Conservation (phyloP, 1,139 yeast genomes). For the Petasospora fabianii region DNA sequence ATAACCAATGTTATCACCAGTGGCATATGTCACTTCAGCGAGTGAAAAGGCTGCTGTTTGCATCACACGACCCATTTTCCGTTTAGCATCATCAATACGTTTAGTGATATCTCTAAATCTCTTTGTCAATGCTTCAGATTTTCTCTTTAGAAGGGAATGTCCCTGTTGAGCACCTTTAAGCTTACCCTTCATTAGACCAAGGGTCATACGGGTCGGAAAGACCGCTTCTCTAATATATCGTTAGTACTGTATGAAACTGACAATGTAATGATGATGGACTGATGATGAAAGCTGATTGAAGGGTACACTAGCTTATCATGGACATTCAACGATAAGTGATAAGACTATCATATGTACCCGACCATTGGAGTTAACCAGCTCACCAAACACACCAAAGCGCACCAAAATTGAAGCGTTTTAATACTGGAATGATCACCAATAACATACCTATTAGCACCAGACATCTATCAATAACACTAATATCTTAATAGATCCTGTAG, state of each 20-base stretch:
- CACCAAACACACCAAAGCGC: neutral
- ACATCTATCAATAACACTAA: no score
- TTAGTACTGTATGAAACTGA: slow-evolving; percentile 1
- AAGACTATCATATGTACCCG: no score
- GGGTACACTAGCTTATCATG: neutral
- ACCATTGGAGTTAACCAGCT: no score
- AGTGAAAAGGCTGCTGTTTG: slow-evolving; percentile 96
- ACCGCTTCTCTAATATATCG: slow-evolving; percentile 62
- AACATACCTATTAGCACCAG: slow-evolving; percentile 35
- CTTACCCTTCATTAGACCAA: slow-evolving; percentile 91
- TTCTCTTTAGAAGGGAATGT: slow-evolving; percentile 86
- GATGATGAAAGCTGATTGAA: neutral
- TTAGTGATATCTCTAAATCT: slow-evolving; percentile 93
- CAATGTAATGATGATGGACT: neutral
- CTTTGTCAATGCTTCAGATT: slow-evolving; percentile 94
- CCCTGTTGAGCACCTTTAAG: slow-evolving; percentile 98
- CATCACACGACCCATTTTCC: slow-evolving; percentile 98
- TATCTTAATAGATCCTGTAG: no score
- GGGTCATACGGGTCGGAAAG: slow-evolving; percentile 96
- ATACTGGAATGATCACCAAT: no score
- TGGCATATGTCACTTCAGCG: slow-evolving; percentile 96
- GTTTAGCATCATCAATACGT: slow-evolving; percentile 89
- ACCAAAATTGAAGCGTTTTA: no score
- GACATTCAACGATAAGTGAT: no score
- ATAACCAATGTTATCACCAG: slow-evolving; percentile 91